A percentile compares a stretch with the other conserved stretches of the same genome.
These are phyloP conservation scores for Russula ochroleuca DNA, from an alignment of 768 basidiomycete genomes.

Conservation along the genomic window DNA sequence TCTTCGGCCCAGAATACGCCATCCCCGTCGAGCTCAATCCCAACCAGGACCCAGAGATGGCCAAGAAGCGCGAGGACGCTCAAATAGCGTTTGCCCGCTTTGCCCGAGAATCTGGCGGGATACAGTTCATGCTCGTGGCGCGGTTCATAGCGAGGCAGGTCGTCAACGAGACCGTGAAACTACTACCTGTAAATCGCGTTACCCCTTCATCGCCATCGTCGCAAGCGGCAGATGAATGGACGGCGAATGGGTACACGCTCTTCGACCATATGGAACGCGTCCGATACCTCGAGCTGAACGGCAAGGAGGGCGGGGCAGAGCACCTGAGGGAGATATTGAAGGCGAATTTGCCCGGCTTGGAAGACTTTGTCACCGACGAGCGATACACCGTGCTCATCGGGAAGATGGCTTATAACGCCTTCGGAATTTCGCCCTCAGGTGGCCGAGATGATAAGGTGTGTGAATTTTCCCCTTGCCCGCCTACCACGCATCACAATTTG, in stretches of 20 bases:
- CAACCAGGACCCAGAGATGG: conserved; percentile 34
- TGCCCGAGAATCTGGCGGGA: conserved; percentile 46
- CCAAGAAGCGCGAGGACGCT: conserved; percentile 49
- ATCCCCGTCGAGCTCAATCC: conserved; percentile 45
- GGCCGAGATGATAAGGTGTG: conserved; percentile 69
- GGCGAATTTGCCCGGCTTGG: conserved; percentile 64
- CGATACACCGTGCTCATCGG: conserved; percentile 57
- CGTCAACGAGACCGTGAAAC: conserved; percentile 55
- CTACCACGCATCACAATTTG: conserved; percentile 4
- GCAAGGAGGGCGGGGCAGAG: conserved; percentile 46
- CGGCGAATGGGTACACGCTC: conserved; percentile 54
- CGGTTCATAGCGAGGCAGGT: conserved; percentile 73
- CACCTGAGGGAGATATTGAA: conserved; percentile 53
- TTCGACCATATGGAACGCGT: conserved; percentile 76
- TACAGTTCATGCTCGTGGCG: conserved; percentile 56
- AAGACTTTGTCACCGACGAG: conserved; percentile 64
- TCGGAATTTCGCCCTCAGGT: conserved; percentile 62
- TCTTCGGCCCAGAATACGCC: conserved; percentile 64
- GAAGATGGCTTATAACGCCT: conserved; percentile 73
- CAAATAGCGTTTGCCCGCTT: conserved; percentile 57
- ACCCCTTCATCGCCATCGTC: conserved; percentile 19
- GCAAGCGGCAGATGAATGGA: conserved; percentile 32
- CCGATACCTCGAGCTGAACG: conserved; percentile 56
- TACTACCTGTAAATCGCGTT: conserved; percentile 36
- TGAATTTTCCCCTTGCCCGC: background rate